phyloP scores from a whole-genome alignment of 1,284 basidiomycete species.

The Thelephora terrestris region DNA sequence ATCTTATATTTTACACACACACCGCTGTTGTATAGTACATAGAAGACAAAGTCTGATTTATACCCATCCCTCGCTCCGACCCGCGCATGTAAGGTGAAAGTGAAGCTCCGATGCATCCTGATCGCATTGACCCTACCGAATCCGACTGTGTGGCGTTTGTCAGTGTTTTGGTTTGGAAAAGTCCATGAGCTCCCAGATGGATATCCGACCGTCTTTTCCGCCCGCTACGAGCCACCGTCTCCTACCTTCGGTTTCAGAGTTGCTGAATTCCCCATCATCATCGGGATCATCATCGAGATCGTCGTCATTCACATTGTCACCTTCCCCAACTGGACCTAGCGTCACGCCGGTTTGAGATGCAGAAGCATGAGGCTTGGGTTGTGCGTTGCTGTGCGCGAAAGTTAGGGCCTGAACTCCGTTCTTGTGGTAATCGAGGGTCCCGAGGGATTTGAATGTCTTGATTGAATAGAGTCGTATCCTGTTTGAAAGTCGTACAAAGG shows the following conservation, averaged over 20 bases:
- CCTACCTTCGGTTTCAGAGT: conserved; percentile 41
- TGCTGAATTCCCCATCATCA: conserved; percentile 40
- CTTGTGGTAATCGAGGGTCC: conserved; percentile 73
- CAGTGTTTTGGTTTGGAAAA: conserved; percentile 35
- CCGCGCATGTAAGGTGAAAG: background rate
- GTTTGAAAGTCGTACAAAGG: background rate
- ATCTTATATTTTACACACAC: too few species aligned
- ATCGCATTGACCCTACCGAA: too few species aligned
- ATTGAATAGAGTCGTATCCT: conserved; percentile 76
- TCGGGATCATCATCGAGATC: conserved; percentile 28
- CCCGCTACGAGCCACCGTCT: conserved; percentile 64
- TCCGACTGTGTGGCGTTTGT: too few species aligned
- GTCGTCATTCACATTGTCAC: conserved; percentile 3
- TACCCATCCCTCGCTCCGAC: background rate
- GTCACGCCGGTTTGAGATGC: background rate
- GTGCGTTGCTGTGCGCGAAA: conserved; percentile 39
- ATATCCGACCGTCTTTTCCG: conserved; percentile 65
- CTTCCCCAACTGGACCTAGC: too few species aligned
- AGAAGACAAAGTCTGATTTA: too few species aligned
- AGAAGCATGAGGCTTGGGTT: background rate
- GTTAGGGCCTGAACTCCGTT: conserved; percentile 58
- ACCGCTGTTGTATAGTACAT: too few species aligned
- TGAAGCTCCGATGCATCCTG: too few species aligned
- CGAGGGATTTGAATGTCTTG: conserved; percentile 66
- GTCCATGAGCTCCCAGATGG: conserved; percentile 69